Evolutionary conservation across 352 stramenopile species (phyloP).

Genomic region (Phytopythium chamaehyphon): DNA sequence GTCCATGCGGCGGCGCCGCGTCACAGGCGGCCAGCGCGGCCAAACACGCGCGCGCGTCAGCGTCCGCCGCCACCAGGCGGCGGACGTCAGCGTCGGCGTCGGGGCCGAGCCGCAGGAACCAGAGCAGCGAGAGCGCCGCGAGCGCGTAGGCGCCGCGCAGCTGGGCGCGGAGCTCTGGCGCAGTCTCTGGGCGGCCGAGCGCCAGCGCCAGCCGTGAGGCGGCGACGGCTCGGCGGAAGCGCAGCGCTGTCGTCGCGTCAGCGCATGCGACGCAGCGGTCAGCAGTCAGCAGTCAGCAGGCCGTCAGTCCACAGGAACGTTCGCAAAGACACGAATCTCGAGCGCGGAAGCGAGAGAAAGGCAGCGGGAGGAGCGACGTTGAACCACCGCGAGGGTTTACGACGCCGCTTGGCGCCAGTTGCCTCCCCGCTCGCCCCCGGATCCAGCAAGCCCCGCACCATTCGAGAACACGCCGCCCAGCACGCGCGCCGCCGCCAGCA

Average conservation of each 20-base stretch:
- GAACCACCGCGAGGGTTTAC: neutral
- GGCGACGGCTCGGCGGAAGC: conserved; percentile 35
- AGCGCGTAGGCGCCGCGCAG: conserved; percentile 22
- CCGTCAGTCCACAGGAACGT: conserved; percentile 4
- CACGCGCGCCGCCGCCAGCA: conserved; percentile 16
- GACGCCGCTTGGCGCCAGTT: neutral
- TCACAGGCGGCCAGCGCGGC: conserved; percentile 6
- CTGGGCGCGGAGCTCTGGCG: conserved; percentile 13
- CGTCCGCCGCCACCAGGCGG: conserved; percentile 11
- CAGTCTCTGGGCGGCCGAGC: conserved; percentile 11
- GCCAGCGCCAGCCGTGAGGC: conserved; percentile 24
- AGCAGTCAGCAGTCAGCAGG: too few relatives aligned
- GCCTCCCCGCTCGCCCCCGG: neutral
- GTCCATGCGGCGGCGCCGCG: neutral
- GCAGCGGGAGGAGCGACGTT: neutral
- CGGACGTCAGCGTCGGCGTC: neutral
- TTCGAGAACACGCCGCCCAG: conserved; percentile 47
- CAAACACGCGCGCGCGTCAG: conserved; percentile 9
- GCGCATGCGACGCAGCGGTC: too few relatives aligned
- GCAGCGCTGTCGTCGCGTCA: conserved; percentile 28
- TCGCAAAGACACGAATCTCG: conserved; percentile 10
- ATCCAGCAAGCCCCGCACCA: conserved; percentile 41
- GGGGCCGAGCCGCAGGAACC: conserved; percentile 39
- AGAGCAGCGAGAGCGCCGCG: conserved; percentile 37
- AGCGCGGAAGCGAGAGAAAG: neutral